Conservation (phyloP, 306 rosid genomes). For the Rosa persica region DNA sequence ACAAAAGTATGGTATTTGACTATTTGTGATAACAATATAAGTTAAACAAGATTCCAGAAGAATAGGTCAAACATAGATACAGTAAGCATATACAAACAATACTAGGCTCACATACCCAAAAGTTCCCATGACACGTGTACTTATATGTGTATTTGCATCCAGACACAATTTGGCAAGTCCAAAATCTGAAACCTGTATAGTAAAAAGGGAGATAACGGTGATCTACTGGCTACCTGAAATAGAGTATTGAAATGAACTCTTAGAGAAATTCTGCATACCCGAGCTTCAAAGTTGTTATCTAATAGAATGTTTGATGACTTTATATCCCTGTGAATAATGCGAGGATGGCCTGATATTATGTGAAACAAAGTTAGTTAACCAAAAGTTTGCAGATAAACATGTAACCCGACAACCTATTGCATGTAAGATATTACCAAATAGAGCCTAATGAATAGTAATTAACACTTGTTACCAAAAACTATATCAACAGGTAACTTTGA, state of each 20-base stretch:
- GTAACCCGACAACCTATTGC: background rate
- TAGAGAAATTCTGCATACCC: conserved; percentile 42
- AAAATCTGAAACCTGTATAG: conserved; percentile 82
- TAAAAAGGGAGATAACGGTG: conserved; percentile 17
- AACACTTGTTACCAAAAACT: background rate
- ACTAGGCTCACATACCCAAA: conserved; percentile 62
- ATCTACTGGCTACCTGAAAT: conserved; percentile 10
- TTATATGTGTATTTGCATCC: conserved; percentile 69
- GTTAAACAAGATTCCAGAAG: background rate
- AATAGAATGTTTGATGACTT: conserved; percentile 95
- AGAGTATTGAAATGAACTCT: background rate
- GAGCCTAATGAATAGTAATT: background rate
- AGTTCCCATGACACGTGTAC: conserved; percentile 93
- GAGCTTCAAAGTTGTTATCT: conserved; percentile 77
- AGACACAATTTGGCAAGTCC: conserved; percentile 90
- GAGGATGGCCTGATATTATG: conserved; percentile 74
- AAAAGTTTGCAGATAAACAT: background rate
- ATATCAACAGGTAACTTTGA: background rate
- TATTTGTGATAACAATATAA: background rate
- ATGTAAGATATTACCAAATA: background rate
- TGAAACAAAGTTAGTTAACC: background rate
- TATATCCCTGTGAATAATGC: conserved; percentile 93
- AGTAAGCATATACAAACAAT: background rate
- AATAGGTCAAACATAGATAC: background rate
- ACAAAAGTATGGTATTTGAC: background rate